Base-by-base conservation (phyloP, 2,329 filamentous ascomycete species). In the Plenodomus biglobosus region DNA sequence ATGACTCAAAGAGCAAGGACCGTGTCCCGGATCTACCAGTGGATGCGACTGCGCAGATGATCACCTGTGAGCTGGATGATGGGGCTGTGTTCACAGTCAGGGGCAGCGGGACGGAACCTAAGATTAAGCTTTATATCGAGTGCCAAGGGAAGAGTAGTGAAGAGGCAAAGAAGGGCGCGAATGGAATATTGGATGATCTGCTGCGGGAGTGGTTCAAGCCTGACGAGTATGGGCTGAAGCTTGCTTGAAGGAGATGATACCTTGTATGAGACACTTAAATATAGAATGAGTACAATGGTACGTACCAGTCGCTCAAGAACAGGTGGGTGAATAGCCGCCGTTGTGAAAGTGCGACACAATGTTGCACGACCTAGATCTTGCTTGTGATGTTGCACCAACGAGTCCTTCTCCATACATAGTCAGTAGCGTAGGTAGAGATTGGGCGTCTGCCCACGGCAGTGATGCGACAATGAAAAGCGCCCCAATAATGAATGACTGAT, bases 91-190 rank as follows among this genome's bases (percentile, higher is more conserved):
- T 85, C 57, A 85, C 83, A 2, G 75, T 84, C 18, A 70, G 83
- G 56, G 82, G 78, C 1, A 85, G 82, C 2, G 83, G 83, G 1
- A 86, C 84, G 1, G 84, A 86, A 66, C 84, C 84, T 0, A 86
- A 86, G 73, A 84, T 86, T 53, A 86, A 86, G 65, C 58, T 81
- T 38, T 81, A 81, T 56, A 78, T 81, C 42, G 79, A 81, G 53
- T 77, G 74, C 37, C 74, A 69, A 42, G 76, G 70, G 2, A 64
- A 62, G 37, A 74, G 67, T 10, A 69, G 70, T 13, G 70, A 70
- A 17, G 68, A 69, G 42, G 78, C 78, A 11, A 76, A 74, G 52
- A 52, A 46, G 13, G 69, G 70, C 8, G 79, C 78, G 4, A 62
- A 76, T 18, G 73, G 72, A 36, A 76, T 80, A n/a, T 57, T 76